Conservation (phyloP, 352 stramenopile genomes). For the Pythium grandisporangium region DNA sequence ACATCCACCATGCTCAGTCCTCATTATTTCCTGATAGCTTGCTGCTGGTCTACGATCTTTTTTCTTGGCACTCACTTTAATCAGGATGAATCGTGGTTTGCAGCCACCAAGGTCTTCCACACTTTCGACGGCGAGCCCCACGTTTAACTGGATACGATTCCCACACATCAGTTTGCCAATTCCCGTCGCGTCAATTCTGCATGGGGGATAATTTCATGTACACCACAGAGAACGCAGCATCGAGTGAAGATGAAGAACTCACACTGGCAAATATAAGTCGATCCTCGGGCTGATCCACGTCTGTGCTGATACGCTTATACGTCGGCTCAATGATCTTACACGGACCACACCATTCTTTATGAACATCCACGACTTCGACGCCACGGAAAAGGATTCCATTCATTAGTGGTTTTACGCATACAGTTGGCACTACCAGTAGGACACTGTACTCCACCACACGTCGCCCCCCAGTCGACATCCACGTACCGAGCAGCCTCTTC, state of each 20-base stretch:
- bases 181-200: too few relatives aligned
- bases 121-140: slow-evolving; percentile 33
- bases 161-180: too few relatives aligned
- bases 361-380: slow-evolving; percentile 40
- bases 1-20: too few relatives aligned
- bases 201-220: too few relatives aligned
- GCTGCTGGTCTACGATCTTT: too few relatives aligned
- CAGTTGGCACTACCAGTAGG: neutral
- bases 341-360: slow-evolving; percentile 65
- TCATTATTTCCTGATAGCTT: too few relatives aligned
- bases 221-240: too few relatives aligned
- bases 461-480: neutral
- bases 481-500: slow-evolving; percentile 53
- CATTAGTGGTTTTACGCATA: too few relatives aligned
- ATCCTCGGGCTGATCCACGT: slow-evolving; percentile 48
- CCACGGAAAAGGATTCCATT: neutral
- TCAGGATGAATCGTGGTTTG: slow-evolving; percentile 59
- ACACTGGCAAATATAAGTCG: slow-evolving; percentile 45
- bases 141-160: slow-evolving; percentile 28
- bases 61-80: slow-evolving; percentile 27
- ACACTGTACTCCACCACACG: too few relatives aligned
- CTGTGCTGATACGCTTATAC: slow-evolving; percentile 49
- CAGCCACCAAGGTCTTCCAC: slow-evolving; percentile 48
- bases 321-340: slow-evolving; percentile 74
- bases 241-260: too few relatives aligned